Percentiles rank a stretch among this genome's conserved stretches.
Evolutionary conservation across 257 asterid genomes (phyloP).

Genomic region (Paulownia fortunei): DNA sequence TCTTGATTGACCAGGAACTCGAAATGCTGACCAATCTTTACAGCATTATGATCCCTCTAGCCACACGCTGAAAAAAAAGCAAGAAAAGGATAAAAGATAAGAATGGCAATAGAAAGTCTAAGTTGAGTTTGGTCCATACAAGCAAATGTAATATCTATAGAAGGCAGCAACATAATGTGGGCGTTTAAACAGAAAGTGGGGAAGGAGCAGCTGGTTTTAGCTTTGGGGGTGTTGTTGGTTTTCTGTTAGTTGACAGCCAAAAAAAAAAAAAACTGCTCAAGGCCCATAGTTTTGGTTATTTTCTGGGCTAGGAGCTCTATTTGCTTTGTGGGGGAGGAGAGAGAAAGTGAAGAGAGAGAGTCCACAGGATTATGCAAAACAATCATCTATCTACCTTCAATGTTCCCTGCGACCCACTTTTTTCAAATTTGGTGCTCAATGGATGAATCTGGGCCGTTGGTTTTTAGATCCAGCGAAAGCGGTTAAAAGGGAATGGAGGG

Average conservation of each 20-base stretch:
- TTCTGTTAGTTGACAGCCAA: conserved; percentile 12
- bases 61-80: not conserved
- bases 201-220: conserved; percentile 64
- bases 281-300: conserved; percentile 69
- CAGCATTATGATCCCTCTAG: conserved; percentile 19
- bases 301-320: not conserved
- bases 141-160: conserved; percentile 27
- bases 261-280: conserved; percentile 30
- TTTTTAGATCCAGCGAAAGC: conserved; percentile 17
- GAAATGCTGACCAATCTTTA: not conserved
- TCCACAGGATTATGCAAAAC: conserved; percentile 58
- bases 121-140: not conserved
- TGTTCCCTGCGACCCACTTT: conserved; percentile 23
- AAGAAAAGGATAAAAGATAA: not conserved
- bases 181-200: conserved; percentile 29
- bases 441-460: conserved; percentile 34
- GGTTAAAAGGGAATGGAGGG: not conserved
- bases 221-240: conserved; percentile 30
- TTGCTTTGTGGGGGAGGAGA: conserved; percentile 9
- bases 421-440: conserved; percentile 3
- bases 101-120: not conserved
- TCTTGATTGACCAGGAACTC: not conserved
- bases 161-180: conserved; percentile 27
- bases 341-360: conserved; percentile 32
- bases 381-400: conserved; percentile 26